Evolutionary conservation across 768 basidiomycete genomes (phyloP), one percentile per base, ranked within the genome.

Genomic region (Phanerochaete carnosa): DNA sequence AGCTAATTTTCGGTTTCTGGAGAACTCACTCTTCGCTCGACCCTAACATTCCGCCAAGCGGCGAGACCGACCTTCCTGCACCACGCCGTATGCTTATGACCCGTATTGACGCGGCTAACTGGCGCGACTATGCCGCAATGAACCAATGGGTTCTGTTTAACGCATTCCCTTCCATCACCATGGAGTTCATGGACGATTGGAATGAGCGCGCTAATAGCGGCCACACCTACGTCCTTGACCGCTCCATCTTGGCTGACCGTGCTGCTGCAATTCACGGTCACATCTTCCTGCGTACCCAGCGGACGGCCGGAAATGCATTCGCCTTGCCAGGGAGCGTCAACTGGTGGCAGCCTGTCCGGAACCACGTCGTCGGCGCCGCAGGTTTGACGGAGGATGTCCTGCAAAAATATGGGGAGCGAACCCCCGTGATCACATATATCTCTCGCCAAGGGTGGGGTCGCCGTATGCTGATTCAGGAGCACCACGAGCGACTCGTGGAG

Each of bases 1-100:
- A 98, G 69, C 83, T 95, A 22, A 89, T 91, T 76, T 92, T 93
- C 64, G 95, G 95, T 43, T 84, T 95, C 66, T 96, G 95, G 95
- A 83, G 93, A 8, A 87, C 94, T 0, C 96, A 95, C 72, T 83
- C 92, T 33, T 86, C 91, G 1, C 77, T 96, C 12, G 93, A 95
- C 70, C 82, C 83, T 1, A 74, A 72, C 23, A 94, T 95, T 55
- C 73, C 85, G 2, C 64, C 82, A 0, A 74, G 80, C 47, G 94
- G 92, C 8, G 81, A 82, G 50, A 91, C 92, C 0, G 72, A 77
- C 5, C 86, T 97, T 33, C 90, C 92, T 1, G 79, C 89, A 1
- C 83, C 88, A 0, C 83, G 88, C 0, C 88, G 90, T 13, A 75
- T 95, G 65, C 73, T 93, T 65, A 94, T 97, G 74, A 79, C 85